Evolutionary conservation across 2,329 filamentous ascomycete species (phyloP), one percentile per base, ranked within the genome.

Genomic region (Calycina herbarum): DNA sequence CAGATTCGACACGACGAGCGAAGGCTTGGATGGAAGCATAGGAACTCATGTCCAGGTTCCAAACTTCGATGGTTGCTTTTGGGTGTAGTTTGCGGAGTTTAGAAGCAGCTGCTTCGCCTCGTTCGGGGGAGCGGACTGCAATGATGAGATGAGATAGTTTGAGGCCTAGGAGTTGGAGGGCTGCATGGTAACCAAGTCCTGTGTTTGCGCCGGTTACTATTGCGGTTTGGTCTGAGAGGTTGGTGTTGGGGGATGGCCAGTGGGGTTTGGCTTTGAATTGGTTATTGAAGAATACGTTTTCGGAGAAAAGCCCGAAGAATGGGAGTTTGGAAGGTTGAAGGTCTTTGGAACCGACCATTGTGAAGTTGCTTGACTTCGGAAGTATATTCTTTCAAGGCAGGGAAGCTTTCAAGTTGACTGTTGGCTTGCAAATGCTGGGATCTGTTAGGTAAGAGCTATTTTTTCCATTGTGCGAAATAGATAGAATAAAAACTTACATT

Each of bases 161-260:
- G 8, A 79, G 67, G 0, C 71, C 67, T 1, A 83, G 74, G 27
- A 84, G 73, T 33, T 80, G 78, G 0, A 72, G 71, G 8, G 77
- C 73, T 1, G 77, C 70, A 57, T 81, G 78, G n/a, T 81, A 75
- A 0, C 83, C 83, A 0, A 85, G 73, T 0, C 83, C 83, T 0
- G 70, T 74, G 64, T 82, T 85, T 24, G 77, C 72, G 1, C 83
- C 83, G 0, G 82, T 84, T 29, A 85, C 74, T 45, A 85, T 80
- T 58, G 79, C 81, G 0, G 77, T 78, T 66, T 80, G 38, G n/a
- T 8, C n/a, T 3, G 48, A 20, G 13, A 54, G 48, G 48, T 54
- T 54, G 17, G 56, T 29, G 8, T 29, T 29, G 31, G 58, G 59
- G 1, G 59, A 33, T 45, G 66, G 68, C 56, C 59, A 65, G 66